These are phyloP conservation scores for Podospora conica DNA, from an alignment of 495 filamentous ascomycete genomes.

Conservation along the genomic window DNA sequence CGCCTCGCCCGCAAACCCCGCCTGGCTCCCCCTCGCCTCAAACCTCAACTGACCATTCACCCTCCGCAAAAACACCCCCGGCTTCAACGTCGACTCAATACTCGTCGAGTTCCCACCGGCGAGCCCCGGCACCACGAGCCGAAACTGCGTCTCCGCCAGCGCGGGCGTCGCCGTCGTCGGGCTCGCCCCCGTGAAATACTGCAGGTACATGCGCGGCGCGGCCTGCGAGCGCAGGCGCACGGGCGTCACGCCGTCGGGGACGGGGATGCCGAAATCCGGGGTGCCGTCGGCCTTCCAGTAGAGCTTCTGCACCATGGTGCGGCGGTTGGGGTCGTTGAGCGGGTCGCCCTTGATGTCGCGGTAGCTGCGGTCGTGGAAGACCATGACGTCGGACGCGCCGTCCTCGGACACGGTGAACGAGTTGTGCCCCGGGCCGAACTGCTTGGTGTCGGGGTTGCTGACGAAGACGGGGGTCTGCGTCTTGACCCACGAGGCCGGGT, in stretches of 20 bases:
- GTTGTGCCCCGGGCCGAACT: conserved; percentile 52
- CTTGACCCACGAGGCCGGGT: conserved; percentile 41
- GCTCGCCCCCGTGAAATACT: background rate
- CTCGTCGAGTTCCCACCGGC: conserved; percentile 15
- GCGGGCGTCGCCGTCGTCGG: background rate
- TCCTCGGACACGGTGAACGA: conserved; percentile 46
- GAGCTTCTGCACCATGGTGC: conserved; percentile 44
- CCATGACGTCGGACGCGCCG: conserved; percentile 42
- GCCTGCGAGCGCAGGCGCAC: conserved; percentile 10
- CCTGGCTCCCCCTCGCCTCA: conserved; percentile 1
- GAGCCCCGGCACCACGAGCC: conserved; percentile 15
- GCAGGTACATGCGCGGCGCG: background rate
- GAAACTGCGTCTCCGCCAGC: conserved; percentile 17
- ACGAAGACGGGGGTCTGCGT: conserved; percentile 15
- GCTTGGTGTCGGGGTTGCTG: conserved; percentile 39
- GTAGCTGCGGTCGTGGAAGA: conserved; percentile 44
- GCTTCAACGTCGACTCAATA: conserved; percentile 19
- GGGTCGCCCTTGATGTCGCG: conserved; percentile 31
- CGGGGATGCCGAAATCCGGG: conserved; percentile 40
- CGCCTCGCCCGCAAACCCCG: conserved; percentile 10
- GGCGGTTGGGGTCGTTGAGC: conserved; percentile 39
- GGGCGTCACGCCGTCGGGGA: conserved; percentile 20
- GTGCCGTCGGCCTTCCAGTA: conserved; percentile 41
- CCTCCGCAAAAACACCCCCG: conserved; percentile 16
- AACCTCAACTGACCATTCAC: conserved; percentile 7